Evolutionary conservation across 2,329 filamentous ascomycete genomes (phyloP).

Genomic region (Cladophialophora yegresii): DNA sequence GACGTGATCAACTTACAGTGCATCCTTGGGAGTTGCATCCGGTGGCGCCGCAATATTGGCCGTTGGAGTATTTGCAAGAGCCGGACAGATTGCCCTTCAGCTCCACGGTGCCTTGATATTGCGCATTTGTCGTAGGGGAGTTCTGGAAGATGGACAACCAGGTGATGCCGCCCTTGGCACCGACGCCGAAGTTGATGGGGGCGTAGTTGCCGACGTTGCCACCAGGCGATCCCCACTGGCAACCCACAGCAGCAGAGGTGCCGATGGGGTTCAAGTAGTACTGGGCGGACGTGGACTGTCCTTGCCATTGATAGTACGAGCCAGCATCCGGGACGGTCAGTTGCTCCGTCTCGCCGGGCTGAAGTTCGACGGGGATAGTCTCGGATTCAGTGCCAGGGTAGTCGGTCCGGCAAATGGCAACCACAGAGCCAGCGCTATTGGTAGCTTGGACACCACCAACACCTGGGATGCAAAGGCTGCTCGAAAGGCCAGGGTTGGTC

Average conservation of each 20-base stretch:
- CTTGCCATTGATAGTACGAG: slow-evolving; percentile 77
- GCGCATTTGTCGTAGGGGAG: slow-evolving; percentile 67
- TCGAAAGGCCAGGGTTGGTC: slow-evolving; percentile 65
- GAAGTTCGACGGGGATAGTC: slow-evolving; percentile 71
- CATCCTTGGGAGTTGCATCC: slow-evolving; percentile 64
- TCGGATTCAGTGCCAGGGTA: slow-evolving; percentile 87
- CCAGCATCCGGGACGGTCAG: slow-evolving; percentile 74
- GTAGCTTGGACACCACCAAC: slow-evolving; percentile 69
- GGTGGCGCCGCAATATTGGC: slow-evolving; percentile 59
- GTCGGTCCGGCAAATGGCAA: slow-evolving; percentile 87
- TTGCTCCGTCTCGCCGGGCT: slow-evolving; percentile 59
- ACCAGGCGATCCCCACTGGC: slow-evolving; percentile 70
- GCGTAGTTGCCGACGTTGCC: slow-evolving; percentile 75
- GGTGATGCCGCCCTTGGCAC: slow-evolving; percentile 64
- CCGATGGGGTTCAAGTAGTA: slow-evolving; percentile 94
- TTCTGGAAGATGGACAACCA: slow-evolving; percentile 88
- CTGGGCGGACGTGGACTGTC: slow-evolving; percentile 77
- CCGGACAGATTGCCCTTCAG: slow-evolving; percentile 67
- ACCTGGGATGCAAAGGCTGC: slow-evolving; percentile 74
- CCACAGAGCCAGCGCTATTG: slow-evolving; percentile 69
- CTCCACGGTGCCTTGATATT: slow-evolving; percentile 76
- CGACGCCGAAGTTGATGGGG: slow-evolving; percentile 81
- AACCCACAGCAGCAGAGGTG: slow-evolving; percentile 65
- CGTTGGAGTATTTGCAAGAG: slow-evolving; percentile 67
- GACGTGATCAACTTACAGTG: slow-evolving; percentile 68